Evolutionary conservation across 2,329 filamentous ascomycete species (phyloP).

Genomic region (Pseudogymnoascus sp.): DNA sequence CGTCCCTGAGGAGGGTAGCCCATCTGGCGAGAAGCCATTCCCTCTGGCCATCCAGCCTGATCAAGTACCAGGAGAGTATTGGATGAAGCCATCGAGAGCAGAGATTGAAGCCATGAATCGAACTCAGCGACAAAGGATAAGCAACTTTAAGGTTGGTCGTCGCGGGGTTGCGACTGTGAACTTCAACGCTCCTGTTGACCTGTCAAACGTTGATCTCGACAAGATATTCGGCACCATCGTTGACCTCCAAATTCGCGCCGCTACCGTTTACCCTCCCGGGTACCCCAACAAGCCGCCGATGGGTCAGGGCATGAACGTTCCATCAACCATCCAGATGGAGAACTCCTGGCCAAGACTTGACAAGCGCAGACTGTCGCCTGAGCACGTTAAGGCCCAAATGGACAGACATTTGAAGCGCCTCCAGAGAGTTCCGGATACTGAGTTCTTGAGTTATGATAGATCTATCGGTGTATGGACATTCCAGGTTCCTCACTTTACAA

Average conservation of each 20-base stretch:
- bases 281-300: conserved; percentile 66
- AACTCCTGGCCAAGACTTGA: conserved; percentile 82
- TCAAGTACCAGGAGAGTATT: conserved; percentile 63
- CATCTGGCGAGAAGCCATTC: conserved; percentile 11
- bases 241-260: conserved; percentile 64
- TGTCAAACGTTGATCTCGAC: conserved; percentile 71
- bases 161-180: conserved; percentile 71
- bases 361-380: conserved; percentile 45
- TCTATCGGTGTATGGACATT: conserved; percentile 85
- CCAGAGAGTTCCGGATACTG: conserved; percentile 69
- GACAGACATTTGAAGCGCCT: conserved; percentile 78
- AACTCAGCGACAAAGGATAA: conserved; percentile 66
- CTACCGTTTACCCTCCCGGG: conserved; percentile 68
- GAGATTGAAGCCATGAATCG: conserved; percentile 74
- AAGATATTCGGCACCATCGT: conserved; percentile 73
- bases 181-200: conserved; percentile 76
- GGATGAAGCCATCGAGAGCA: conserved; percentile 69
- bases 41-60: conserved; percentile 16
- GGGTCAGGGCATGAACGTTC: conserved; percentile 87
- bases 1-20: conserved; percentile 57
- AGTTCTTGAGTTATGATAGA: conserved; percentile 71
- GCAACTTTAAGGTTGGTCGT: conserved; percentile 73
- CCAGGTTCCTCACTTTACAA: conserved; percentile 91
- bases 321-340: conserved; percentile 76
- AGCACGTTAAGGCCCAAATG: conserved; percentile 57